Evolutionary conservation across 1,139 yeast genomes (phyloP), one percentile per base, ranked within the genome.

Genomic region (Pichia sp.): DNA sequence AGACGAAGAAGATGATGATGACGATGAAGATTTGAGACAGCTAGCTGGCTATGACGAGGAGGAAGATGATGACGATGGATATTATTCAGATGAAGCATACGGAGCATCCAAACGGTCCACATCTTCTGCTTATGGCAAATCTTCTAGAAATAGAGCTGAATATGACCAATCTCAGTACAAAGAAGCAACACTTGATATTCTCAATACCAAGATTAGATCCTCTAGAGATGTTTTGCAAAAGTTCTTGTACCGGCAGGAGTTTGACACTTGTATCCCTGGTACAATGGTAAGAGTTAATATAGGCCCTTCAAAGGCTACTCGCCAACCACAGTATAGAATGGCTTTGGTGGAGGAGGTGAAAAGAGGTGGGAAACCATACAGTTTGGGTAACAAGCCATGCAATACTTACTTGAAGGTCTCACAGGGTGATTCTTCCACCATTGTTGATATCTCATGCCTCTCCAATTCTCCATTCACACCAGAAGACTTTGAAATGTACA

Each of bases 201-300:
- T 87, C 38, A 84, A 84, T 56, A 34, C 39, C 19, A 72, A 72
- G 39, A 66, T 84, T 24, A 69, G 80, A 43, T 72, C 91, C 33
- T 94, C 96, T 11, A 77, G 96, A 54, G 67, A 83, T 8, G 71
- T 78, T 48, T 72, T 87, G 38, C 72, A 78, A 37, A 80, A 81
- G 54, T 85, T 69, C 55, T 77, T 91, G 55, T 87, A 80, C 57
- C 80, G 87, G 58, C 87, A 91, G 8, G 87, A 77, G 21, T 88
- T 91, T 58, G 77, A 72, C 37, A 77, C 74, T 17, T 69, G 73
- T 1, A 72, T 84, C 12, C 65, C 72, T 26, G 94, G 86, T 19
- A 76, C 94, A 30, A 86, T 69, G 57, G 94, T 91, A 23, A 74
- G 88, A 47, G 77, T 91, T 37, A 85, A 86, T 54, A 72, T 88